Conservation (phyloP, 2,329 filamentous ascomycete species). For the Sordariomycetes sp. region DNA sequence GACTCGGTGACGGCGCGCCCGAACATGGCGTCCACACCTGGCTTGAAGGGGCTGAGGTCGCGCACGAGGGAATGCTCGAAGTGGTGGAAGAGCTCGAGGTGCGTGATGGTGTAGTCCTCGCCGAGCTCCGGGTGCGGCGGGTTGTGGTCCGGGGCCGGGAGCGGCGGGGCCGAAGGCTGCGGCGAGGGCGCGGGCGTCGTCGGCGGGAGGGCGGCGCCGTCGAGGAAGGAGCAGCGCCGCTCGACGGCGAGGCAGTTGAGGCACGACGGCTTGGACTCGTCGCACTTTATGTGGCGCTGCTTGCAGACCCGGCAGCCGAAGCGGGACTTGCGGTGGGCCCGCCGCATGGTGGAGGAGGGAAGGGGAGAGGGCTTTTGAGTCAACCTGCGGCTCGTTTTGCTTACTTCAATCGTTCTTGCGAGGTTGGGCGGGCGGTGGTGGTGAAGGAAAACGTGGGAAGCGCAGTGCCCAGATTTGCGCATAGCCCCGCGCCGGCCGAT, state of each 20-base stretch:
- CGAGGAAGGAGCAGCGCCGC: slow-evolving; percentile 20
- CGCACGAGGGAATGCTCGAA: background rate
- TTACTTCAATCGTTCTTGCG: too few relatives aligned
- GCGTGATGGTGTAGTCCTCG: slow-evolving; percentile 22
- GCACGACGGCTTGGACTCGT: slow-evolving; percentile 27
- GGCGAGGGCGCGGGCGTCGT: background rate
- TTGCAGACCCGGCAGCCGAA: slow-evolving; percentile 29
- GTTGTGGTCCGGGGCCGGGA: background rate
- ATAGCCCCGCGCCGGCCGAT: too few relatives aligned
- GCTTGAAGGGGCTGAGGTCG: slow-evolving; percentile 8
- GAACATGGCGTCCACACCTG: slow-evolving; percentile 9
- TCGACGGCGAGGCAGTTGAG: slow-evolving; percentile 26
- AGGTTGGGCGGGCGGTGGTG: too few relatives aligned
- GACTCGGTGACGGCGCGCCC: slow-evolving; percentile 20
- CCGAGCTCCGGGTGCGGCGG: slow-evolving; percentile 4
- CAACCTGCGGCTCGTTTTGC: too few relatives aligned
- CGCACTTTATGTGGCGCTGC: slow-evolving; percentile 29
- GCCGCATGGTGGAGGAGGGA: background rate
- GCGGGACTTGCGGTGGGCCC: slow-evolving; percentile 19
- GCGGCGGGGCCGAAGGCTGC: background rate
- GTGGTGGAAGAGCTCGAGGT: slow-evolving; percentile 25
- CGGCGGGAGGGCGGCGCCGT: background rate
- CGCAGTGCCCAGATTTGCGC: too few relatives aligned
- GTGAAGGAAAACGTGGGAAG: too few relatives aligned
- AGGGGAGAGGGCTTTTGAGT: too few relatives aligned